phyloP scores from a whole-genome alignment of 1,139 yeast species.

The Debaryomyces subglobosus region DNA sequence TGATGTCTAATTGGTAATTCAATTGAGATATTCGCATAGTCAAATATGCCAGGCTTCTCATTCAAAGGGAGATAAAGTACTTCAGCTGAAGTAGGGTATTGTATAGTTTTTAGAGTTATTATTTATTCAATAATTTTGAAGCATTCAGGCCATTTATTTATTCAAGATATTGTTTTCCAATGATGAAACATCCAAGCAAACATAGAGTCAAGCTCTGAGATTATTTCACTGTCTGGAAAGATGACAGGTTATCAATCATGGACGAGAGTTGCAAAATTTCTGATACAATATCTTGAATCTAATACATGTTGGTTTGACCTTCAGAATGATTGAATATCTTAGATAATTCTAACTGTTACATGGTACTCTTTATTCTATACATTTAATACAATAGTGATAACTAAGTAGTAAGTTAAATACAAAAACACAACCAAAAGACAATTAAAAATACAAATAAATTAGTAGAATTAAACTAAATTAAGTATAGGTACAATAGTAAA shows the following conservation, averaged over 20 bases:
- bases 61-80: conserved; percentile 11
- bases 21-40: conserved; percentile 55
- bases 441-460: background rate
- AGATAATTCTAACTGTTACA: conserved; percentile 5
- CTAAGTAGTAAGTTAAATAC: background rate
- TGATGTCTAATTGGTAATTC: conserved; percentile 22
- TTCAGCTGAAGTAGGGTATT: conserved; percentile 28
- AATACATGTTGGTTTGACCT: background rate
- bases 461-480: conserved; percentile 6
- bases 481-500: background rate
- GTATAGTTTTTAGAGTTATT: conserved; percentile 21
- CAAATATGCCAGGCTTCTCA: conserved; percentile 66
- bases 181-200: conserved; percentile 82
- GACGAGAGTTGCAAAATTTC: conserved; percentile 50
- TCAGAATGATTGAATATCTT: background rate
- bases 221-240: conserved; percentile 50
- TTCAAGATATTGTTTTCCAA: conserved; percentile 20
- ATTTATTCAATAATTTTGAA: conserved; percentile 11
- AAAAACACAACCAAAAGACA: background rate
- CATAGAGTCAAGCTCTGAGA: conserved; percentile 96
- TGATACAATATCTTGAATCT: conserved; percentile 19
- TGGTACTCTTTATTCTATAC: background rate
- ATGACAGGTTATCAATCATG: conserved; percentile 43
- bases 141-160: conserved; percentile 12
- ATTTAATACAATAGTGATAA: background rate